A percentile compares a stretch with the other conserved stretches of the same genome.
phyloP scores from a whole-genome alignment of 2,329 filamentous ascomycete genomes.

The Triangularia setosa region DNA sequence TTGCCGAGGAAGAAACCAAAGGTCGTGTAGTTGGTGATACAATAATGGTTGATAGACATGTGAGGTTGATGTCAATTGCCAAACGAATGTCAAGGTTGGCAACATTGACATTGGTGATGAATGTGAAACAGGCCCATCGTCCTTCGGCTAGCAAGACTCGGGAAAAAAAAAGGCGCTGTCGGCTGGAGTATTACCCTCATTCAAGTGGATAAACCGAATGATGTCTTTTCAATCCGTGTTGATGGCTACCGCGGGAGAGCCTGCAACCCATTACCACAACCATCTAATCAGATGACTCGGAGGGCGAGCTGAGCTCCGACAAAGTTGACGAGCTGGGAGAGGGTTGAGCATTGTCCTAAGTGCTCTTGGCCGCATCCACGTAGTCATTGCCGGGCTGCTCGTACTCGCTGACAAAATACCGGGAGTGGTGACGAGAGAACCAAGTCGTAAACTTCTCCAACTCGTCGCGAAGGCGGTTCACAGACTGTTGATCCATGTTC shows the following conservation, averaged over 20 bases:
- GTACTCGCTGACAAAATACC: conserved; percentile 75
- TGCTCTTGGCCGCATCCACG: conserved; percentile 52
- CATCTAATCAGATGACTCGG: not conserved
- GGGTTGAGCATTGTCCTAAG: not conserved
- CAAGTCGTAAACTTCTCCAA: conserved; percentile 81
- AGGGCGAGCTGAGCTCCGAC: not conserved
- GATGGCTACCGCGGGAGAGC: not conserved
- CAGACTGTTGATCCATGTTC: conserved; percentile 93
- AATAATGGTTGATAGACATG: not conserved
- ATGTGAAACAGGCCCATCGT: not conserved
- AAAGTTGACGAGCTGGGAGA: not conserved
- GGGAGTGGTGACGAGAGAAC: conserved; percentile 71
- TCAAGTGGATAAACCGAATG: not conserved
- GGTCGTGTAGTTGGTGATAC: not conserved
- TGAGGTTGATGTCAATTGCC: not conserved
- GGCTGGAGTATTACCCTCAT: not conserved
- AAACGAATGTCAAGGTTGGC: not conserved
- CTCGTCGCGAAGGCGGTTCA: conserved; percentile 84
- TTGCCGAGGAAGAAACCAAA: not conserved
- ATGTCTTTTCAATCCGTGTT: not conserved
- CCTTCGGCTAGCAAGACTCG: not conserved
- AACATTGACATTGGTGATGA: not conserved
- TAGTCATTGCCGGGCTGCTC: conserved; percentile 70
- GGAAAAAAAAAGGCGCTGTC: not conserved
- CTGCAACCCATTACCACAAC: not conserved